Evolutionary conservation across 2,329 filamentous ascomycete species (phyloP).

Genomic region (Alternaria sp.): DNA sequence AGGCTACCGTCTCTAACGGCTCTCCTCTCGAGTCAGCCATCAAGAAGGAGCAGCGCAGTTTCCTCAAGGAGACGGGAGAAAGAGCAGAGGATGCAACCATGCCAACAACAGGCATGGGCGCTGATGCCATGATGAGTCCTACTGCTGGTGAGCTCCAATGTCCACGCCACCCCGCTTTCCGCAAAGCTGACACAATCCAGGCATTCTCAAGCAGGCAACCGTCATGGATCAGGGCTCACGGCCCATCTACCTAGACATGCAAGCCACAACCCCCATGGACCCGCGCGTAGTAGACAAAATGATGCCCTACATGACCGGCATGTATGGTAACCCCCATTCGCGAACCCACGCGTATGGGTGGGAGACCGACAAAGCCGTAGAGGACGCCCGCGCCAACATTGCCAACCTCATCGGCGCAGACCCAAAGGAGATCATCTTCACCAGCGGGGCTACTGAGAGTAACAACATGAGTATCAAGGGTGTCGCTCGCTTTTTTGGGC

Average conservation of each 20-base stretch:
- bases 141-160: conserved; percentile 65
- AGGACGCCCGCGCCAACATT: conserved; percentile 83
- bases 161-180: conserved; percentile 8
- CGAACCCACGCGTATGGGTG: conserved; percentile 97
- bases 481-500: conserved; percentile 92
- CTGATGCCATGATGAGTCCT: conserved; percentile 79
- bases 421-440: conserved; percentile 98
- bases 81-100: conserved; percentile 65
- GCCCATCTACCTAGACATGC: conserved; percentile 98
- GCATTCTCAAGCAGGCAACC: conserved; percentile 88
- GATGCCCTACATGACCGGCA: conserved; percentile 91
- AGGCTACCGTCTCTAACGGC: conserved; percentile 74
- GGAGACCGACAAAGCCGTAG: conserved; percentile 95
- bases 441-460: conserved; percentile 95
- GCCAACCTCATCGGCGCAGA: conserved; percentile 91
- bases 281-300: conserved; percentile 95
- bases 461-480: conserved; percentile 99
- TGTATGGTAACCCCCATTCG: conserved; percentile 97
- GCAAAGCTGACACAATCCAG: conserved; percentile 50
- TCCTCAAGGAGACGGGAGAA: conserved; percentile 67
- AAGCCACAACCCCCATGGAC: conserved; percentile 94
- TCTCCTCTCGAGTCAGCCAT: conserved; percentile 76
- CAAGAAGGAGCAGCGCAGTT: conserved; percentile 84
- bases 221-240: conserved; percentile 91
- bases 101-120: conserved; percentile 65